These are phyloP conservation scores for Hymenochaete sp. DNA, from an alignment of 1,284 basidiomycete species.

Conservation along the genomic window DNA sequence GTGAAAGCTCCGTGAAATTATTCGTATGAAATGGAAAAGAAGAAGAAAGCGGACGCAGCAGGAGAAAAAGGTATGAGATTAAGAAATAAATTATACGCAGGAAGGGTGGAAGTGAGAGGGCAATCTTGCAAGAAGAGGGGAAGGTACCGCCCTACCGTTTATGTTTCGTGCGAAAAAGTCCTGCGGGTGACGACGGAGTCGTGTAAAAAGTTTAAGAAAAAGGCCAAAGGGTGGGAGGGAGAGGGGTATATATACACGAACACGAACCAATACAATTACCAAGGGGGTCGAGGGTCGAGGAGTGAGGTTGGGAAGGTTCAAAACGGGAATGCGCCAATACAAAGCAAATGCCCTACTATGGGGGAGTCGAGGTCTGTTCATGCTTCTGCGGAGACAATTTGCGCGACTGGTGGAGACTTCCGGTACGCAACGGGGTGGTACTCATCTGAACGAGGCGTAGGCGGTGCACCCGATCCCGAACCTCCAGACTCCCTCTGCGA, in stretches of 20 bases:
- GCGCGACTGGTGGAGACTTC: constrained; percentile 9
- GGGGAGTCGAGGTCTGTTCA: background rate
- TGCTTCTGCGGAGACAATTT: constrained; percentile 14
- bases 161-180: too few species aligned
- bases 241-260: background rate
- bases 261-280: too few species aligned
- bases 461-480: background rate
- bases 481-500: background rate
- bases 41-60: background rate
- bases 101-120: too few species aligned
- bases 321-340: background rate
- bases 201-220: background rate
- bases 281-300: background rate
- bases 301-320: background rate
- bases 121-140: too few species aligned
- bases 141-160: too few species aligned
- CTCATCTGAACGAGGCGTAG: constrained; percentile 13
- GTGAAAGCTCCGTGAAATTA: too few species aligned
- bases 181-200: too few species aligned
- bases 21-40: background rate
- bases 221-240: background rate
- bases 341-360: background rate
- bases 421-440: constrained; percentile 2
- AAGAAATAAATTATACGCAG: too few species aligned
- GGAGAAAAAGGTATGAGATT: background rate